Evolutionary conservation across 192 early-diverging fungal genomes (phyloP), one percentile per base, ranked within the genome.

Genomic region (Endogone sp.): DNA sequence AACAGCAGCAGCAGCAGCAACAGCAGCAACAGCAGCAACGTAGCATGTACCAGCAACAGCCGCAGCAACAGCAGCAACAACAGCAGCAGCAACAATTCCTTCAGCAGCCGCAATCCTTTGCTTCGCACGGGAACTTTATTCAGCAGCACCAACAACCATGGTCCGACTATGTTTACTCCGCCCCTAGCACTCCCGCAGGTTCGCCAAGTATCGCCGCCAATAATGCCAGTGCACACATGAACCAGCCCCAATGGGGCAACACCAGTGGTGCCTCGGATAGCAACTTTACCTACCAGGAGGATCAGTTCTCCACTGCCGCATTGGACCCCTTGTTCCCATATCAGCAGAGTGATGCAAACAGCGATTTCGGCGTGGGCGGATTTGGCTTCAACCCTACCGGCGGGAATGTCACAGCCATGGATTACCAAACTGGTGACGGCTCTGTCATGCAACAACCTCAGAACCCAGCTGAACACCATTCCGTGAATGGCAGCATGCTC

Each of bases 61-160:
- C 4, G 58, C 13, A 10, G 22, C 54, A 49, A 16, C 62, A 37
- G 64, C 62, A 62, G 23, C 29, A 65, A 25, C 28, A 59, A 54
- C 13, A 10, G 22, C 54, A 49, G 22, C 62, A 37, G 64, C 62
- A 62, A 28, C 29, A 65, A 25, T 31, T 30, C 20, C 54, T 59
- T 62, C 49, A 63, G 3, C 65, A 67, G 56, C 63, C 27, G 9
- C 56, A 60, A 9, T 25, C 49, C 2, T 65, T 66, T 23, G 67
- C 68, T 20, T 62, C 30, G 3, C 66, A 65, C 31, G 49, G 64
- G 3, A 21, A 56, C n/a, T 71, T 66, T 25, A 37, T 60, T 9
- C 63, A 66, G 21, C 75, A 75, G 56, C 63, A 66, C 13, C 75
- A 75, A 44, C 49, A 56, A 23, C 58, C 58, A 54, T 65, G 55